Percentiles rank a stretch among this genome's conserved stretches.
These are phyloP conservation scores for Yamadazyma phyllophila DNA, from an alignment of 805 yeast species.

Conservation along the genomic window DNA sequence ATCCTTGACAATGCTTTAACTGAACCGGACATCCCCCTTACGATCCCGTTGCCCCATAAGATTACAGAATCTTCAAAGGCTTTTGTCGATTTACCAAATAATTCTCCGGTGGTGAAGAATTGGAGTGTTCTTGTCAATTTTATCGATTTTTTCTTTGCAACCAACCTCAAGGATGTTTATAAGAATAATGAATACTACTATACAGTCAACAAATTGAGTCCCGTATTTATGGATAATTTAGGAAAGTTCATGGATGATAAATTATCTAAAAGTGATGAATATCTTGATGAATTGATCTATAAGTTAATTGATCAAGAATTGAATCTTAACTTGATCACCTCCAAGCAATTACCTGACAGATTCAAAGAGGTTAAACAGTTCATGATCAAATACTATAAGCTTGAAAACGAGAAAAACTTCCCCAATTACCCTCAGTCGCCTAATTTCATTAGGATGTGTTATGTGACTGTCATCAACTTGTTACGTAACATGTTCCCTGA, in stretches of 20 bases:
- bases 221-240: constrained; percentile 26
- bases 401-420: constrained; percentile 35
- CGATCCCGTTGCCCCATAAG: constrained; percentile 41
- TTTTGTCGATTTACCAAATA: constrained; percentile 27
- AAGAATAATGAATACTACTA: constrained; percentile 31
- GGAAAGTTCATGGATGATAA: constrained; percentile 29
- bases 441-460: constrained; percentile 32
- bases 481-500: constrained; percentile 39
- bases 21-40: constrained; percentile 29
- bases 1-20: constrained; percentile 33
- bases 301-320: constrained; percentile 37
- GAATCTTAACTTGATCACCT: constrained; percentile 34
- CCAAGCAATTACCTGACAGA: constrained; percentile 30
- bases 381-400: constrained; percentile 36
- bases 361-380: constrained; percentile 36
- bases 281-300: constrained; percentile 35
- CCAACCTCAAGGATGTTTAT: constrained; percentile 31
- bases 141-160: constrained; percentile 27
- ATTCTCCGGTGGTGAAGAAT: constrained; percentile 24
- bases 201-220: constrained; percentile 31
- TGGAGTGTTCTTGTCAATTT: constrained; percentile 30
- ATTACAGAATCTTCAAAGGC: constrained; percentile 18
- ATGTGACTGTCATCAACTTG: constrained; percentile 34
- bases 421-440: constrained; percentile 27
- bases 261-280: constrained; percentile 30